Evolutionary conservation across 1,139 yeast genomes (phyloP), one percentile per base, ranked within the genome.

Genomic region (Lodderomyces oxycetoniae): DNA sequence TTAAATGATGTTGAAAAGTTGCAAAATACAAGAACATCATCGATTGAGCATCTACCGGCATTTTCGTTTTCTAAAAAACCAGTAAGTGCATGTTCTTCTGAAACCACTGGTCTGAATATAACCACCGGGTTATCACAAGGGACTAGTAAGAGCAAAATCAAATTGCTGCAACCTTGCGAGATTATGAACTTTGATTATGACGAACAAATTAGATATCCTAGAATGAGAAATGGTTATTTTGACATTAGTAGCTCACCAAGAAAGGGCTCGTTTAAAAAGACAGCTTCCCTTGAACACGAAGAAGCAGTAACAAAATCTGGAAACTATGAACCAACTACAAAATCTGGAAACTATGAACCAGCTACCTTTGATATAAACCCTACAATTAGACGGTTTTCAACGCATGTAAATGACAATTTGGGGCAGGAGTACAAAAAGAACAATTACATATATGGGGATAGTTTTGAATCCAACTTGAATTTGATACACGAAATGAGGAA

Each of bases 191-290:
- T 63, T 34, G 61, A 67, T 44, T 65, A 66, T 41, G 67, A 67
- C 39, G 69, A 67, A 40, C 70, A 64, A 43, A 67, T 67, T 30
- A 46, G 73, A 40, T 70, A 69, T 17, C 74, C 73, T 4, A 45
- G 72, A 26, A 63, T 67, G 60, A 53, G 53, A 27, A 55, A 47
- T 42, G 53, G 49, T 35, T 53, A 50, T 34, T 59, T 56, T 38
- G 53, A 63, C 0, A 25, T 25, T 31, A 25, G 15, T 9, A 54
- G 55, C 32, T 33, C 35, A 9, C 32, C 36, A 6, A 38, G 35
- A 10, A 17, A 27, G 9, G 23, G 21, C n/a, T 30, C 32, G 6
- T 30, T 20, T 23, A 17, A 11, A 9, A 17, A 16, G 5, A 17
- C 6, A 4, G 28, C 21, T 28, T 30, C 22, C 12, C 26, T 14